A percentile compares a stretch with the other conserved stretches of the same genome.
These are phyloP conservation scores for Calonectria naviculata DNA, from an alignment of 2,329 filamentous ascomycete genomes.

Conservation along the genomic window DNA sequence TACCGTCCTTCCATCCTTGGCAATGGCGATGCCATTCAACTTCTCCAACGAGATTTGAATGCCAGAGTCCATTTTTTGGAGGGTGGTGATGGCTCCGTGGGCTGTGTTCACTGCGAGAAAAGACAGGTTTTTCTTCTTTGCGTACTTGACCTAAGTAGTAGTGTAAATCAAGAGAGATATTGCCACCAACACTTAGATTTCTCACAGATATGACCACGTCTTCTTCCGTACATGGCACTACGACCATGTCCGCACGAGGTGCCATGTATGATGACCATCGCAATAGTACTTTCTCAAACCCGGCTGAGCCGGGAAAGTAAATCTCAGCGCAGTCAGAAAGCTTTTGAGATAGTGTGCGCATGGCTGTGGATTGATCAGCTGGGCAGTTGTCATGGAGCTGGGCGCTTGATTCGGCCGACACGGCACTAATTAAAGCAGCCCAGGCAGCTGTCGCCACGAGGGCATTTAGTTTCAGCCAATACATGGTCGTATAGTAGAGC, in stretches of 20 bases:
- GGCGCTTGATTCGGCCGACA: conserved; percentile 24
- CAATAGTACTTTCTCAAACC: conserved; percentile 49
- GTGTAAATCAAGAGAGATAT: background rate
- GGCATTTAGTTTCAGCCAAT: conserved; percentile 31
- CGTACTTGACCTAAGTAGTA: conserved; percentile 49
- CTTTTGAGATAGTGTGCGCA: background rate
- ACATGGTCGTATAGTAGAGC: conserved; percentile 15
- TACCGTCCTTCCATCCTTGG: conserved; percentile 55
- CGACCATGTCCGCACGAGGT: conserved; percentile 57
- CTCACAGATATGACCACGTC: background rate
- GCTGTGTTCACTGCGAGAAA: conserved; percentile 65
- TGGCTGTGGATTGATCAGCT: conserved; percentile 33
- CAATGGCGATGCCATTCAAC: conserved; percentile 54
- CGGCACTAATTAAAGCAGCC: conserved; percentile 32
- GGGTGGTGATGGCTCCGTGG: conserved; percentile 61
- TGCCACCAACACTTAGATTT: background rate
- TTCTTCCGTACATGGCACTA: conserved; percentile 42
- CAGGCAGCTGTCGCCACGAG: conserved; percentile 39
- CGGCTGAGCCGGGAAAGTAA: conserved; percentile 52
- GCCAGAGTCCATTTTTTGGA: conserved; percentile 60
- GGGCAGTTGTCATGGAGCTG: conserved; percentile 30
- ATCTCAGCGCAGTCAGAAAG: conserved; percentile 54
- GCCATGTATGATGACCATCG: conserved; percentile 58
- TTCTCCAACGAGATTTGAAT: conserved; percentile 61
- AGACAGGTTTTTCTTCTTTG: conserved; percentile 56